Base-by-base conservation (phyloP, 495 filamentous ascomycete species). In the Xylaria telfairii region DNA sequence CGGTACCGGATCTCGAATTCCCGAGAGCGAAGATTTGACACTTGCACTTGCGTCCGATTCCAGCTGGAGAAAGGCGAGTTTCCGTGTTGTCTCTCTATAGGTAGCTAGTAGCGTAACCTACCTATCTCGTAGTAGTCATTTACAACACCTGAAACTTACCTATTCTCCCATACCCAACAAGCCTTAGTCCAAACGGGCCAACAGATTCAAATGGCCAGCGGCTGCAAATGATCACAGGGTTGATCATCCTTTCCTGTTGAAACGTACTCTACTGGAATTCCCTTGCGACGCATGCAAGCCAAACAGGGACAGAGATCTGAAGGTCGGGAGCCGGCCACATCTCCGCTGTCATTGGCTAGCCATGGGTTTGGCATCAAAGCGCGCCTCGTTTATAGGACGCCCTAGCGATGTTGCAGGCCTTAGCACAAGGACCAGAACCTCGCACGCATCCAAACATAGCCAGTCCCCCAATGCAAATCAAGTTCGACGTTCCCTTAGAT, bases 301-400 rank as follows among this genome's bases (percentile, higher is more conserved):
- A 44, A 46, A 41, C 24, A 47, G 6, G 10, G 61, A 28, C 26
- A 28, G 24, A 46, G 60, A n/a, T 44, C 24, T 46, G 30, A 6
- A 9, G 13, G 60, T 46, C 26, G 41, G 1, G 39, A 47, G 24
- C 61, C 15, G 34, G 61, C 39, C 61, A 42, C 5, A 47, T 47
- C 39, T 30, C 13, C 61, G 3, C 61, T 44, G 17, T 34, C 42
- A 51, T 65, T 65, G 62, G 62, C 62, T 30, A n/a, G 19, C 30
- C 7, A 34, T 34, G 15, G 10, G 26, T 63, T 47, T 46, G 28
- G 62, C n/a, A 37, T 51, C 46, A 13, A 64, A 47, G 37, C 24
- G 49, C 17, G 26, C 42, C 42, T 51, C 26, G 15, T 34, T 19
- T 49, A 3, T 41, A 42, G 62, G 2, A 54, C 42, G 28, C 28